Evolutionary conservation across 2,329 filamentous ascomycete species (phyloP).

Genomic region (Cytospora piceicola): DNA sequence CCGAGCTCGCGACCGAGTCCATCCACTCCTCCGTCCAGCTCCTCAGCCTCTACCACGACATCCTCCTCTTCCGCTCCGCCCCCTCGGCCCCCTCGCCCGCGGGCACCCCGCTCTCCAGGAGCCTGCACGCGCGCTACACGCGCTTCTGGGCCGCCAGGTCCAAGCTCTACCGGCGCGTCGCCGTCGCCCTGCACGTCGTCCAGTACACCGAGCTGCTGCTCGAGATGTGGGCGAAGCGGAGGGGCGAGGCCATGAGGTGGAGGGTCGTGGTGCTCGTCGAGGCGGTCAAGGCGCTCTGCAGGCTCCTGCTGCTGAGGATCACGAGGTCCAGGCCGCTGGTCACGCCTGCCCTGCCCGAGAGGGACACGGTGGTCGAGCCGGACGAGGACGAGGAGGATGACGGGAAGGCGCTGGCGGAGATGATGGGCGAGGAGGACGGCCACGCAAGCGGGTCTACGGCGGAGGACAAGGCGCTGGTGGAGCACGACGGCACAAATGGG

Average conservation of each 20-base stretch:
- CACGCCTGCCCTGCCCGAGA: slow-evolving; percentile 81
- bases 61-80: slow-evolving; percentile 67
- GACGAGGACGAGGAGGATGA: slow-evolving; percentile 54
- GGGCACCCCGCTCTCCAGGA: slow-evolving; percentile 58
- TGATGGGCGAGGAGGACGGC: slow-evolving; percentile 48
- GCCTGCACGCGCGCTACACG: slow-evolving; percentile 68
- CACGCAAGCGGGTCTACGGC: slow-evolving; percentile 46
- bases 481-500: slow-evolving; percentile 23
- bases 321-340: slow-evolving; percentile 84
- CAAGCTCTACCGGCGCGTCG: slow-evolving; percentile 77
- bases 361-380: slow-evolving; percentile 73
- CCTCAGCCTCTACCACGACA: slow-evolving; percentile 90
- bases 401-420: slow-evolving; percentile 45
- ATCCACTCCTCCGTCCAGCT: slow-evolving; percentile 88
- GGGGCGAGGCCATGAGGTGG: slow-evolving; percentile 82
- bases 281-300: slow-evolving; percentile 81
- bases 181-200: slow-evolving; percentile 82
- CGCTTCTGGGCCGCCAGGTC: slow-evolving; percentile 67
- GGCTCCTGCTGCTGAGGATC: slow-evolving; percentile 77
- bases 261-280: slow-evolving; percentile 85
- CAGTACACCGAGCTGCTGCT: slow-evolving; percentile 95
- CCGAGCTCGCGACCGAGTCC: slow-evolving; percentile 92
- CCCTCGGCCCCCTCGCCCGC: slow-evolving; percentile 59
- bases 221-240: slow-evolving; percentile 93
- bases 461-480: slow-evolving; percentile 9